These are phyloP conservation scores for Verticillium zaregamsianum DNA, from an alignment of 2,329 filamentous ascomycete genomes.

Conservation along the genomic window DNA sequence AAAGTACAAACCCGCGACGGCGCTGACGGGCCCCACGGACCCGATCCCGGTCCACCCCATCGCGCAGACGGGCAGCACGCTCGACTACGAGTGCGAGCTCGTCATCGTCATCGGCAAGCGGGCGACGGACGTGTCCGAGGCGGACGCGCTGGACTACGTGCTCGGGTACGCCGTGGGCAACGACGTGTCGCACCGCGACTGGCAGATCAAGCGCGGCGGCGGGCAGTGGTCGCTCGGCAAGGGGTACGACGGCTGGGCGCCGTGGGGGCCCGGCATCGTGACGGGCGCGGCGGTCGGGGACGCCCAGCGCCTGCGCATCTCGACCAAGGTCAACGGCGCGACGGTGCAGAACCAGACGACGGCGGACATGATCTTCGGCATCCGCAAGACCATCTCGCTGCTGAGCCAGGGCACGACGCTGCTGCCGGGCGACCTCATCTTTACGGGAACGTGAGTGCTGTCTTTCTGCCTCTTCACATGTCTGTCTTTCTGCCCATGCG, in stretches of 20 bases:
- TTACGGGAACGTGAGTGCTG: slow-evolving; percentile 55
- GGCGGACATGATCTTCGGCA: slow-evolving; percentile 59
- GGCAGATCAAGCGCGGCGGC: slow-evolving; percentile 65
- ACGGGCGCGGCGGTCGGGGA: slow-evolving; percentile 49
- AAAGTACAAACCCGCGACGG: slow-evolving; percentile 63
- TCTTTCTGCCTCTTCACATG: no score
- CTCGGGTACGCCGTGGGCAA: slow-evolving; percentile 73
- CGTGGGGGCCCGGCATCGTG: slow-evolving; percentile 69
- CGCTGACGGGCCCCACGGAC: slow-evolving; percentile 60
- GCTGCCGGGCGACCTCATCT: slow-evolving; percentile 61
- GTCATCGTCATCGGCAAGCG: slow-evolving; percentile 68
- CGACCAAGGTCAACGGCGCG: slow-evolving; percentile 56
- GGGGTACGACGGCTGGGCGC: slow-evolving; percentile 72
- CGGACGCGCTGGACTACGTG: slow-evolving; percentile 64
- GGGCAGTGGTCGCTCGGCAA: slow-evolving; percentile 71
- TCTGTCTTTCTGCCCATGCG: neutral
- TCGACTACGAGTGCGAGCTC: slow-evolving; percentile 80
- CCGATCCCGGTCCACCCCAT: slow-evolving; percentile 61
- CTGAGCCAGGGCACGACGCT: slow-evolving; percentile 59
- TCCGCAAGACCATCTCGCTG: slow-evolving; percentile 55
- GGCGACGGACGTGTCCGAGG: slow-evolving; percentile 61
- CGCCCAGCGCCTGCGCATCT: slow-evolving; percentile 52
- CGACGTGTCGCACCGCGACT: slow-evolving; percentile 76
- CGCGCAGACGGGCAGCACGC: slow-evolving; percentile 60
- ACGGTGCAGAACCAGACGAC: slow-evolving; percentile 54